Evolutionary conservation across 1,284 basidiomycete species (phyloP).

Genomic region (Kalmanozyma brasiliensis): DNA sequence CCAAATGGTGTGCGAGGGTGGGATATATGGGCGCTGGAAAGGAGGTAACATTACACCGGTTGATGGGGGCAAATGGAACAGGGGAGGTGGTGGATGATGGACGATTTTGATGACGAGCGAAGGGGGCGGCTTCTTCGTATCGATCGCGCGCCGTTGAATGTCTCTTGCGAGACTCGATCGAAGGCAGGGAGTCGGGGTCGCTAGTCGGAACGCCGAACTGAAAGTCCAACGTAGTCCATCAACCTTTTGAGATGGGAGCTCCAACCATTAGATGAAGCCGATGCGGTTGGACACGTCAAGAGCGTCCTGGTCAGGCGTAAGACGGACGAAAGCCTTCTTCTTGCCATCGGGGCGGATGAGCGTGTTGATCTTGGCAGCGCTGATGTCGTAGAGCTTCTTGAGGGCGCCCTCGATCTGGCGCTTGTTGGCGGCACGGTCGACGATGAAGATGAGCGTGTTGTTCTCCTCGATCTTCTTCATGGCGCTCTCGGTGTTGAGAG

Average conservation of each 20-base stretch:
- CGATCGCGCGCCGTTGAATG: no score
- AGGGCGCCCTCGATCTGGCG: constrained; percentile 94
- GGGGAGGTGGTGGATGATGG: no score
- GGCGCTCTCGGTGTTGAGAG: constrained; percentile 73
- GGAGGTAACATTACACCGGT: constrained; percentile 33
- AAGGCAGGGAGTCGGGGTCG: no score
- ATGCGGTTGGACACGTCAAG: constrained; percentile 99
- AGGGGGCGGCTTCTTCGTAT: no score
- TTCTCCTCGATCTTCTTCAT: constrained; percentile 96
- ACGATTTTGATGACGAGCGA: no score
- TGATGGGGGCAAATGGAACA: no score
- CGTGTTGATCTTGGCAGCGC: constrained; percentile 96
- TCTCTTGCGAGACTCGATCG: no score
- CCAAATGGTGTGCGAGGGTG: neutral
- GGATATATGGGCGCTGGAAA: constrained; percentile 33
- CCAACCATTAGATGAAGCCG: constrained; percentile 65
- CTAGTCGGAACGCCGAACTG: no score
- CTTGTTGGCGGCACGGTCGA: constrained; percentile 96
- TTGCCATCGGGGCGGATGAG: constrained; percentile 98
- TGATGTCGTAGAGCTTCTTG: constrained; percentile 98
- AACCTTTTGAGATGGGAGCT: neutral
- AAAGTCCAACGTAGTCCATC: no score
- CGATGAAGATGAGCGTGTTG: constrained; percentile 98
- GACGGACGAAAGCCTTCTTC: constrained; percentile 98
- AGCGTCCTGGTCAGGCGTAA: constrained; percentile 95